Evolutionary conservation across 306 rosid genomes (phyloP).

Genomic region (Casuarina cunninghamiana): DNA sequence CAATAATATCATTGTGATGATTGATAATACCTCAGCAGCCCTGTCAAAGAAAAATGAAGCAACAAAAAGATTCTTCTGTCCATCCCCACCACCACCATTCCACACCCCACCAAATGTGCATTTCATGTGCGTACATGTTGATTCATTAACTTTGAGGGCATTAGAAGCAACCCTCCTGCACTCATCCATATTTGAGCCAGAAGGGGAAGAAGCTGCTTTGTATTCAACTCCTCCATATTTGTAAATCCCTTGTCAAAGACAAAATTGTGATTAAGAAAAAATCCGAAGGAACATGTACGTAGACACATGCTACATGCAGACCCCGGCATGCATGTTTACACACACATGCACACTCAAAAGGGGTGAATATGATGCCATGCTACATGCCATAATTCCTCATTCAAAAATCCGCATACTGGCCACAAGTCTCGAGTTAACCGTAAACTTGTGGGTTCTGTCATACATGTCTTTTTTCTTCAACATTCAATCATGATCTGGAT

Average conservation of each 20-base stretch:
- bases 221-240: slow-evolving; percentile 67
- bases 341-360: not conserved
- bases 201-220: slow-evolving; percentile 57
- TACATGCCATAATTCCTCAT: not conserved
- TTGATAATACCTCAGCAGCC: slow-evolving; percentile 86
- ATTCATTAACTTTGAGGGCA: slow-evolving; percentile 82
- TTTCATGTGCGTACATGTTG: slow-evolving; percentile 79
- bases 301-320: too few species aligned
- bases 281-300: not conserved
- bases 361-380: not conserved
- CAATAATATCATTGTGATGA: slow-evolving; percentile 10
- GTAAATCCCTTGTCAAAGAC: slow-evolving; percentile 53
- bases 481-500: not conserved
- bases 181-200: slow-evolving; percentile 75
- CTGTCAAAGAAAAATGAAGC: slow-evolving; percentile 99
- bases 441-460: not conserved
- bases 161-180: slow-evolving; percentile 62
- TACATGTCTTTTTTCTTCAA: not conserved
- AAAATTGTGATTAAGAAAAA: not conserved
- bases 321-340: too few species aligned
- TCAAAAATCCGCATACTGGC: not conserved
- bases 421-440: not conserved
- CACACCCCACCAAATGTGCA: slow-evolving; percentile 97
- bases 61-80: slow-evolving; percentile 85
- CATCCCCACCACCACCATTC: slow-evolving; percentile 99